Evolutionary conservation across 345 rosid species (phyloP).

Genomic region (Conringia planisiliqua): DNA sequence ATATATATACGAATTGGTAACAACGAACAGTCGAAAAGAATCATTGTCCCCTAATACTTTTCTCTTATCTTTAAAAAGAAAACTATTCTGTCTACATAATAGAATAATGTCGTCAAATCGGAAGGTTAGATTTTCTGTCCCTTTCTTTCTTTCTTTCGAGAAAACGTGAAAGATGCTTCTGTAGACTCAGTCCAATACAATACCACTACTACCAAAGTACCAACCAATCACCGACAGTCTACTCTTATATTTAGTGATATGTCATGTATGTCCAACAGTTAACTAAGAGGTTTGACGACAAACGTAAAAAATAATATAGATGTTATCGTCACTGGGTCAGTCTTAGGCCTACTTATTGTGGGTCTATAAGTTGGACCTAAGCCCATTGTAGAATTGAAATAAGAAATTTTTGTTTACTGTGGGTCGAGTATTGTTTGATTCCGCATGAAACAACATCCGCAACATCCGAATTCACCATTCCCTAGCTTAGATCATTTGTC

Average conservation of each 20-base stretch:
- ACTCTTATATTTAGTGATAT: not conserved
- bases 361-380: not conserved
- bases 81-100: not conserved
- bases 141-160: constrained; percentile 11
- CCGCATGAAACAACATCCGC: not conserved
- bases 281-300: not conserved
- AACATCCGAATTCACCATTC: not conserved
- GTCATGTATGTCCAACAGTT: not conserved
- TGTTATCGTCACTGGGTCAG: not conserved
- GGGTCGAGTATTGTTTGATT: not conserved
- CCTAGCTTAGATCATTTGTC: not conserved
- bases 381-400: not conserved
- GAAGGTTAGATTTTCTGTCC: constrained; percentile 18
- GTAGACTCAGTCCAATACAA: not conserved
- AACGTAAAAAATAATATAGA: too few species aligned
- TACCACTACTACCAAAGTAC: not conserved
- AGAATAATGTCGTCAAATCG: not conserved
- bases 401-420: not conserved
- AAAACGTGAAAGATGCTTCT: constrained; percentile 15
- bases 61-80: not conserved
- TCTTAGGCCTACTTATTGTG: not conserved
- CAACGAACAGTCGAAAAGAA: not conserved
- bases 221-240: constrained; percentile 24
- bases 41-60: not conserved
- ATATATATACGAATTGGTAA: too few species aligned